phyloP scores from a whole-genome alignment of 108 stramenopile genomes.

The Conticribra weissflogii region DNA sequence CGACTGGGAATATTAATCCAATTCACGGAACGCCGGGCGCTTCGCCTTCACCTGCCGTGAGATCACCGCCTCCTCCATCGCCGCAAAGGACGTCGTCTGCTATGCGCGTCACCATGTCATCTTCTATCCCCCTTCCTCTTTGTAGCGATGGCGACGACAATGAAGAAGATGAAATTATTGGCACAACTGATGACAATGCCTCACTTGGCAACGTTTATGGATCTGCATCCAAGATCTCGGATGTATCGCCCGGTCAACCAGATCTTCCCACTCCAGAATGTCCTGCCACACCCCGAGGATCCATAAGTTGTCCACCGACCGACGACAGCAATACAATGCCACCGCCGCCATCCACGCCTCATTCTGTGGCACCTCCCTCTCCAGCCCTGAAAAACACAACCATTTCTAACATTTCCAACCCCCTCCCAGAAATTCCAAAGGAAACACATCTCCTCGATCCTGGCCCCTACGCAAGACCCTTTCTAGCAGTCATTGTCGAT shows the following conservation, averaged over 20 bases:
- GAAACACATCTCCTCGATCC: conserved; percentile 18
- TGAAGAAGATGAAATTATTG: neutral
- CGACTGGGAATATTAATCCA: no score
- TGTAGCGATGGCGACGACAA: neutral
- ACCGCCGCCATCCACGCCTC: conserved; percentile 36
- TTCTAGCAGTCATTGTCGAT: conserved; percentile 83
- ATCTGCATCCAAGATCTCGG: no score
- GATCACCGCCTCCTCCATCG: neutral
- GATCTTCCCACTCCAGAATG: no score
- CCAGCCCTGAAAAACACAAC: no score
- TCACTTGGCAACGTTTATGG: no score
- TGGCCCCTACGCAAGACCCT: conserved; percentile 62
- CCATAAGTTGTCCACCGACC: no score
- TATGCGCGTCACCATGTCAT: neutral
- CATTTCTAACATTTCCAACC: conserved; percentile 7
- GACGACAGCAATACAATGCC: conserved; percentile 3
- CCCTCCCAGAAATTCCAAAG: conserved; percentile 6
- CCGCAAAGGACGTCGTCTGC: conserved; percentile 8
- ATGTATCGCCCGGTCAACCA: no score
- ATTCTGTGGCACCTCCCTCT: conserved; percentile 29
- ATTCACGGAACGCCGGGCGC: no score
- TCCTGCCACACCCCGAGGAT: conserved; percentile 2
- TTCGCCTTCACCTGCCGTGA: no score
- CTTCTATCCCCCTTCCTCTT: neutral
- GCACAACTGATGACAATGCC: no score